phyloP scores from a whole-genome alignment of 2,329 filamentous ascomycete species.

The Bipolaris zeicola region DNA sequence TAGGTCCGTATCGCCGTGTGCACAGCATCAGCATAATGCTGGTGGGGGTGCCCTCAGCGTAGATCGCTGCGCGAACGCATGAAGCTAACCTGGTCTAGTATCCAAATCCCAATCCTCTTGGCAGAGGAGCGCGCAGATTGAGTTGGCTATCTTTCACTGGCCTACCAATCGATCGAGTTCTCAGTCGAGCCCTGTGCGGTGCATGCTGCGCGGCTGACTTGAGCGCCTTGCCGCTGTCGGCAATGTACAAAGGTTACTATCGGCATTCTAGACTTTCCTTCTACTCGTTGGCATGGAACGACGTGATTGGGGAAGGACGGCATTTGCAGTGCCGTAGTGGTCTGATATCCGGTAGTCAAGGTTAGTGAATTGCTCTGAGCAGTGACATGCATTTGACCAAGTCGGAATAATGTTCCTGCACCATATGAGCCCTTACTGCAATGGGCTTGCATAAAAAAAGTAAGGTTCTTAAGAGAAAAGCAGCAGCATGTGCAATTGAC shows the following conservation, averaged over 20 bases:
- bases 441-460: not conserved
- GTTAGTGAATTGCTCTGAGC: not conserved
- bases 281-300: slow-evolving; percentile 10
- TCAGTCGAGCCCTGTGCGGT: slow-evolving; percentile 1
- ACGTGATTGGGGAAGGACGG: not conserved
- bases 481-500: too few species aligned
- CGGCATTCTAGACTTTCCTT: slow-evolving; percentile 7
- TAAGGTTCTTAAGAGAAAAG: too few species aligned
- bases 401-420: not conserved
- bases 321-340: slow-evolving; percentile 1
- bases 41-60: slow-evolving; percentile 26
- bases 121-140: slow-evolving; percentile 15
- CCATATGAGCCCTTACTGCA: not conserved
- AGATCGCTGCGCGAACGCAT: slow-evolving; percentile 30
- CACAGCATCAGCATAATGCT: slow-evolving; percentile 23
- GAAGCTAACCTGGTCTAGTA: slow-evolving; percentile 40
- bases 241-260: slow-evolving; percentile 12
- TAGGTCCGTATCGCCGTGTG: slow-evolving; percentile 17
- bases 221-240: slow-evolving; percentile 21
- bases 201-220: slow-evolving; percentile 19
- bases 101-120: slow-evolving; percentile 36
- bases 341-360: not conserved
- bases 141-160: slow-evolving; percentile 13
- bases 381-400: not conserved
- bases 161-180: slow-evolving; percentile 7